These are phyloP conservation scores for Mariannaea elegans DNA, from an alignment of 2,329 filamentous ascomycete genomes.

Conservation along the genomic window DNA sequence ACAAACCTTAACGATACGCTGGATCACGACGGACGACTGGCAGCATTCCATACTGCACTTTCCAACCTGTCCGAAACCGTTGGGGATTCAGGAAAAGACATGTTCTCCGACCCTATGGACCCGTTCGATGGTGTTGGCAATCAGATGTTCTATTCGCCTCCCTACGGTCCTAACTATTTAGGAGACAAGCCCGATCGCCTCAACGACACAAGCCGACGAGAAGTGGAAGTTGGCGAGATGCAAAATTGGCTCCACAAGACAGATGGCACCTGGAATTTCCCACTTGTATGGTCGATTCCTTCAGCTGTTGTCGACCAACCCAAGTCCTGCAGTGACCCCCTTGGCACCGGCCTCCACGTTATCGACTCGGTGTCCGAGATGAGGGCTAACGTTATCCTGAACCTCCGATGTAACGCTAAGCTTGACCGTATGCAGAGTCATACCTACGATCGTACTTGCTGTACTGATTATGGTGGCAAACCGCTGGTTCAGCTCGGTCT, in stretches of 20 bases:
- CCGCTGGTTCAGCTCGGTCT: conserved; percentile 35
- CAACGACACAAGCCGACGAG: conserved; percentile 12
- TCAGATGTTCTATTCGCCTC: conserved; percentile 41
- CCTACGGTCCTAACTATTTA: conserved; percentile 34
- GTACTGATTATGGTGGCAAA: conserved; percentile 53
- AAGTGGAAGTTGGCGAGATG: background rate
- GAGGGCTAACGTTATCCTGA: conserved; percentile 57
- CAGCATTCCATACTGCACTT: conserved; percentile 26
- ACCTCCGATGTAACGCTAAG: conserved; percentile 61
- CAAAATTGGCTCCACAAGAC: conserved; percentile 23
- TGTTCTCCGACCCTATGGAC: conserved; percentile 35
- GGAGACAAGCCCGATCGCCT: conserved; percentile 28
- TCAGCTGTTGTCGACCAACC: conserved; percentile 22
- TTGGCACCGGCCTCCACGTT: conserved; percentile 17
- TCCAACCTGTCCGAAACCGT: conserved; percentile 32
- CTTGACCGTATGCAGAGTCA: conserved; percentile 44
- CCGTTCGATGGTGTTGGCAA: conserved; percentile 39
- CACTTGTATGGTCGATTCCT: conserved; percentile 33
- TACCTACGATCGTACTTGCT: conserved; percentile 61
- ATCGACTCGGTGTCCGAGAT: conserved; percentile 40
- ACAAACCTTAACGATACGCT: conserved; percentile 16
- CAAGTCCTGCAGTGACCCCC: conserved; percentile 27
- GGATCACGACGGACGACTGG: background rate
- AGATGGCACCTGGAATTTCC: conserved; percentile 29
- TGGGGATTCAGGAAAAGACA: conserved; percentile 24